Evolutionary conservation across 225 moss, liverwort and hornwort genomes (phyloP).

Genomic region (Sphagnum contortum): DNA sequence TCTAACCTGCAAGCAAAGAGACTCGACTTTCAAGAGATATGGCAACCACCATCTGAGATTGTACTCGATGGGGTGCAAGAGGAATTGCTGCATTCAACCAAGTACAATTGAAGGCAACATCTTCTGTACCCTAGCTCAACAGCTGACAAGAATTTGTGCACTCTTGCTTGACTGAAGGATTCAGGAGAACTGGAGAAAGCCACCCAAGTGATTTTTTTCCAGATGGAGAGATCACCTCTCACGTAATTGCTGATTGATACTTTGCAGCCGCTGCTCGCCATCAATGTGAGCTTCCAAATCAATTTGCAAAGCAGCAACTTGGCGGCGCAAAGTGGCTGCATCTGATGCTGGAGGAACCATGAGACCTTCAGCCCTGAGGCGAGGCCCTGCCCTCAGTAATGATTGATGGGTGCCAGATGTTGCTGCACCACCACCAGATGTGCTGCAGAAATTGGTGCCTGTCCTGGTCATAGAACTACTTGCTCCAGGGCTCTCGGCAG

Average conservation of each 20-base stretch:
- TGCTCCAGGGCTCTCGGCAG: slow-evolving; percentile 30
- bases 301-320: slow-evolving; percentile 90
- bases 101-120: neutral
- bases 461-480: slow-evolving; percentile 23
- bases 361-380: slow-evolving; percentile 79
- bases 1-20: slow-evolving; percentile 76
- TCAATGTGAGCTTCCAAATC: slow-evolving; percentile 95
- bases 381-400: slow-evolving; percentile 63
- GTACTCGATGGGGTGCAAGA: too few species aligned
- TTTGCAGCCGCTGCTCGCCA: slow-evolving; percentile 78
- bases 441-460: slow-evolving; percentile 15
- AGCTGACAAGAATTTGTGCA: neutral
- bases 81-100: too few species aligned
- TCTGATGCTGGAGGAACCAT: slow-evolving; percentile 96
- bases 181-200: too few species aligned
- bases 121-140: neutral
- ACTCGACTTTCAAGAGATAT: neutral
- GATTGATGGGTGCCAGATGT: slow-evolving; percentile 35
- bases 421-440: slow-evolving; percentile 10
- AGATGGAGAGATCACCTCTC: slow-evolving; percentile 45
- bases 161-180: neutral
- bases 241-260: slow-evolving; percentile 82
- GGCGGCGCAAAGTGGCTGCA: slow-evolving; percentile 86
- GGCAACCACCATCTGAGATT: too few species aligned
- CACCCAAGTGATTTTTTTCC: neutral